phyloP scores from a whole-genome alignment of 1,284 basidiomycete species.

The Ustilago xerochloae region DNA sequence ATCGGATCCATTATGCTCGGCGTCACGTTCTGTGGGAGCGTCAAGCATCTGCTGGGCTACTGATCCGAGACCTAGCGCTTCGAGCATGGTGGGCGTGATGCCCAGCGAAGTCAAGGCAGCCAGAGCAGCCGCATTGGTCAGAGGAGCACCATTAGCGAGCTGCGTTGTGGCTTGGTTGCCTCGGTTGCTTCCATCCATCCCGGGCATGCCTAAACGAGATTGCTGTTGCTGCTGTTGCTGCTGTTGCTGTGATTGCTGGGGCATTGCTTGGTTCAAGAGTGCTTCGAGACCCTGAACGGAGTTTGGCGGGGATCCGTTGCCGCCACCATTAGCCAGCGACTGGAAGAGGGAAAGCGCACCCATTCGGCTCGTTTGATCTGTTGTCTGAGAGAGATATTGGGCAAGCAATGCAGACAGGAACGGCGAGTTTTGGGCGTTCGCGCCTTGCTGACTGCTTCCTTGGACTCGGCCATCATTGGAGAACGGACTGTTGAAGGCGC shows the following conservation, averaged over 20 bases:
- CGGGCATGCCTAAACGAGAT: slow-evolving; percentile 12
- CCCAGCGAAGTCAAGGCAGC: slow-evolving; percentile 40
- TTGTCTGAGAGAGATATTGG: slow-evolving; percentile 44
- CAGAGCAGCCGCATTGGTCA: slow-evolving; percentile 35
- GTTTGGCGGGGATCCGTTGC: slow-evolving; percentile 12
- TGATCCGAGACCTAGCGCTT: slow-evolving; percentile 38
- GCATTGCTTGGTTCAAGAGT: slow-evolving; percentile 21
- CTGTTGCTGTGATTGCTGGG: slow-evolving; percentile 8
- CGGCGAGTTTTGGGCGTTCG: slow-evolving; percentile 15
- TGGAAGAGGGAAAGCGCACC: slow-evolving; percentile 40
- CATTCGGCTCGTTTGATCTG: slow-evolving; percentile 20
- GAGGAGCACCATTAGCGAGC: slow-evolving; percentile 23
- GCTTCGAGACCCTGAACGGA: slow-evolving; percentile 29
- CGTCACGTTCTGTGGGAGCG: slow-evolving; percentile 13
- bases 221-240: slow-evolving; percentile 15
- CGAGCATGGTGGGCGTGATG: slow-evolving; percentile 41
- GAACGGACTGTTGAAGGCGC: slow-evolving; percentile 18
- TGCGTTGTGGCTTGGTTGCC: slow-evolving; percentile 9
- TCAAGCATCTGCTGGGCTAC: slow-evolving; percentile 45
- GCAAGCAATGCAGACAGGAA: slow-evolving; percentile 42
- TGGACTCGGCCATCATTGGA: slow-evolving; percentile 10
- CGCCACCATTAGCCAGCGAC: slow-evolving; percentile 24
- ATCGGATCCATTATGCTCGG: slow-evolving; percentile 6
- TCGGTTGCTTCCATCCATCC: slow-evolving; percentile 10
- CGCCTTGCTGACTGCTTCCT: slow-evolving; percentile 5